Percentiles rank a stretch among this genome's conserved stretches.
Conservation (phyloP, 2,329 filamentous ascomycete genomes). For the Calonectria pteridis region DNA sequence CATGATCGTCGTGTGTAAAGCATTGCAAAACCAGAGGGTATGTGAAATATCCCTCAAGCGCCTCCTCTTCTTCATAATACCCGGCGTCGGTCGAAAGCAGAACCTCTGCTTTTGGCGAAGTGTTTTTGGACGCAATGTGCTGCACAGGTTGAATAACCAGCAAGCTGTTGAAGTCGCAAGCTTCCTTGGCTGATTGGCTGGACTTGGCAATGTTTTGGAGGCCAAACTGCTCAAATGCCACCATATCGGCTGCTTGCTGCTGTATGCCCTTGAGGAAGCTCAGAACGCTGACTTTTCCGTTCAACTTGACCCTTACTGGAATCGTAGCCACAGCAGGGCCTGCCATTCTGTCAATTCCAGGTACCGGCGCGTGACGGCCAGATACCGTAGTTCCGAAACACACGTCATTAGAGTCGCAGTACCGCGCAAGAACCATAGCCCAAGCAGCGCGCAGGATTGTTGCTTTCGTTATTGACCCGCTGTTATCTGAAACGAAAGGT, state of each 20-base stretch:
- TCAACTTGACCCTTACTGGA: constrained; percentile 53
- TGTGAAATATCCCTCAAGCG: neutral
- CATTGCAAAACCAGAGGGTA: constrained; percentile 2
- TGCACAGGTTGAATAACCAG: constrained; percentile 43
- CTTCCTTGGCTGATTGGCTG: constrained; percentile 21
- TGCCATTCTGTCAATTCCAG: constrained; percentile 35
- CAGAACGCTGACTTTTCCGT: constrained; percentile 37
- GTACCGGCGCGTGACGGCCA: constrained; percentile 48
- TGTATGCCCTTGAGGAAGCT: constrained; percentile 29
- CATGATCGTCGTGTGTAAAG: neutral
- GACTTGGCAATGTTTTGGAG: constrained; percentile 38
- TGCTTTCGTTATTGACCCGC: constrained; percentile 17
- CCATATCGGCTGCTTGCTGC: constrained; percentile 29
- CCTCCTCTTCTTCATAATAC: neutral
- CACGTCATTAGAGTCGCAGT: constrained; percentile 56
- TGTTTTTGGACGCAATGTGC: neutral
- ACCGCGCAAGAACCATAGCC: constrained; percentile 62
- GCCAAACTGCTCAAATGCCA: constrained; percentile 36
- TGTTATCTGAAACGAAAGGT: constrained; percentile 45
- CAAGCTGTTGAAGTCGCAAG: constrained; percentile 45
- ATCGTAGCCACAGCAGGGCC: constrained; percentile 55
- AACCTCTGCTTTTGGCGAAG: neutral
- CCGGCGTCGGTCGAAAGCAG: neutral
- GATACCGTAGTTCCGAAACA: constrained; percentile 58
- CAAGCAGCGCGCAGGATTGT: constrained; percentile 56